phyloP scores from a whole-genome alignment of 768 basidiomycete genomes.

The Auricularia cornea region DNA sequence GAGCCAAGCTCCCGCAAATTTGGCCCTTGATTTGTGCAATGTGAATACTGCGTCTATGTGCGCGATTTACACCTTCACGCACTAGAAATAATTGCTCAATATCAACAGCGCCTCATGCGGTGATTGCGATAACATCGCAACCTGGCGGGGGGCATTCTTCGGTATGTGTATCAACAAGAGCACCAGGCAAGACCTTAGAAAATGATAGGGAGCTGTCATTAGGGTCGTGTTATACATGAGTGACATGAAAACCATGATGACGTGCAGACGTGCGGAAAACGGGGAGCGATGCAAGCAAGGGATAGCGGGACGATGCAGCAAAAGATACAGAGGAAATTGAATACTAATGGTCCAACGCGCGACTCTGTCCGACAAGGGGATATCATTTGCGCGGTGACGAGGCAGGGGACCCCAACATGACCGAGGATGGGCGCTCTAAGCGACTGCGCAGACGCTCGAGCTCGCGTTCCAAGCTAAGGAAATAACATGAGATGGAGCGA shows the following conservation, averaged over 20 bases:
- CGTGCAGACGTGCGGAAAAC: neutral
- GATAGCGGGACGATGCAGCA: neutral
- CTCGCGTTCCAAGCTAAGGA: slow-evolving; percentile 50
- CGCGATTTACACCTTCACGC: too few relatives aligned
- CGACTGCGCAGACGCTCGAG: slow-evolving; percentile 61
- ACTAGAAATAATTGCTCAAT: too few relatives aligned
- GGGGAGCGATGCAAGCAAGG: neutral
- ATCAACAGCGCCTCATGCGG: too few relatives aligned
- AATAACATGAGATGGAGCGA: neutral
- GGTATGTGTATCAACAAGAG: too few relatives aligned
- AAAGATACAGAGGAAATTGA: neutral
- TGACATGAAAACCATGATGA: neutral
- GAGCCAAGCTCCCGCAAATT: too few relatives aligned
- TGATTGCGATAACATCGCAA: too few relatives aligned
- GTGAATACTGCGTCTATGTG: too few relatives aligned
- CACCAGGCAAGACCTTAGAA: too few relatives aligned
- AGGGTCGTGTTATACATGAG: neutral
- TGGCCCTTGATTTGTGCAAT: too few relatives aligned
- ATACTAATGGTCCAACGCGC: neutral
- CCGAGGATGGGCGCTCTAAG: slow-evolving; percentile 47
- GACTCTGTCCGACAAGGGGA: neutral
- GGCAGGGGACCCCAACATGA: slow-evolving; percentile 24
- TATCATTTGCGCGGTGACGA: slow-evolving; percentile 27
- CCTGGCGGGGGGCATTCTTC: too few relatives aligned
- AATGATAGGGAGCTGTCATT: neutral